Percentiles rank a stretch among this genome's conserved stretches.
phyloP scores from a whole-genome alignment of 225 moss, liverwort and hornwort species.

The Marchantia paleacea region DNA sequence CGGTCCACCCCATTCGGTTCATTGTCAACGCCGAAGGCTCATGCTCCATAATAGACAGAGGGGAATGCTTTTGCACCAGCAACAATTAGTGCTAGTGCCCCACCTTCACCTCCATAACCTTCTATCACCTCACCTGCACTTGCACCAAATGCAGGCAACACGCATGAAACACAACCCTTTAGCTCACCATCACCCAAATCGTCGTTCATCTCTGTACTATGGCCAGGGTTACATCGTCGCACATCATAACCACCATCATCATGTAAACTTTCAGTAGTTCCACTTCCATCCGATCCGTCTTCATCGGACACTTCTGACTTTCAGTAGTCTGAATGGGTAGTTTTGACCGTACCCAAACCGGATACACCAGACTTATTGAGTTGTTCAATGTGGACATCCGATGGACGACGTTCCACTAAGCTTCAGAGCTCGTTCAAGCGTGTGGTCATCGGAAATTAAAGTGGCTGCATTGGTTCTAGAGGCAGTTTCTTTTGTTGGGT shows the following conservation, averaged over 20 bases:
- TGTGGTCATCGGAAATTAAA: too few relatives aligned
- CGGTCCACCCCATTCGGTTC: conserved; percentile 3
- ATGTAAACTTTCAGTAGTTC: conserved; percentile 38
- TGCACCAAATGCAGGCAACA: not conserved
- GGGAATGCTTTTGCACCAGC: conserved; percentile 12
- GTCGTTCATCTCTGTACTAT: conserved; percentile 32
- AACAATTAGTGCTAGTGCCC: conserved; percentile 30
- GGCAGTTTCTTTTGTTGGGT: too few relatives aligned
- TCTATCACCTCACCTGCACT: conserved; percentile 33
- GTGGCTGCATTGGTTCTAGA: too few relatives aligned
- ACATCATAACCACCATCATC: conserved; percentile 48
- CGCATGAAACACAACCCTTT: conserved; percentile 29
- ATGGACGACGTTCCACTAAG: too few relatives aligned
- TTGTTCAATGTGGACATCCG: too few relatives aligned
- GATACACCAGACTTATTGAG: too few relatives aligned
- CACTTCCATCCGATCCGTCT: not conserved
- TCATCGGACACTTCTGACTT: not conserved
- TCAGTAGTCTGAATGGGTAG: not conserved
- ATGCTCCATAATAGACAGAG: conserved; percentile 1
- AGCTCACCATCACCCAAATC: conserved; percentile 26
- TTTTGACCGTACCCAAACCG: not conserved
- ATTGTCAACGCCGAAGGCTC: conserved; percentile 18
- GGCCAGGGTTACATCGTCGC: conserved; percentile 47
- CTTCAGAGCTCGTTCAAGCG: too few relatives aligned
- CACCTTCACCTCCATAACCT: conserved; percentile 37